These are phyloP conservation scores for Kwoniella heveanensis DNA, from an alignment of 768 basidiomycete genomes.

Conservation along the genomic window DNA sequence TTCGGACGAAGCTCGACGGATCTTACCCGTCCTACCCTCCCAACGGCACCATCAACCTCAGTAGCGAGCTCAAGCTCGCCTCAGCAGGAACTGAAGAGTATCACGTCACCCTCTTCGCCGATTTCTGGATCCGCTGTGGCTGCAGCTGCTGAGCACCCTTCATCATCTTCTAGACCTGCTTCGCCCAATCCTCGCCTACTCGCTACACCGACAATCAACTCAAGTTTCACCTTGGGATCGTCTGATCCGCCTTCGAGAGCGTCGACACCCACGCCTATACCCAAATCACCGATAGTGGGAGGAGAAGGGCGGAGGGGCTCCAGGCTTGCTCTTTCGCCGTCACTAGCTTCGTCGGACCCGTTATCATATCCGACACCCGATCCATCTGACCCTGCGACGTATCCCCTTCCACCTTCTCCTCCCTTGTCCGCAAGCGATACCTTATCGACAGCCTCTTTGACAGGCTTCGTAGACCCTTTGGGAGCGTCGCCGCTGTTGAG, in stretches of 20 bases:
- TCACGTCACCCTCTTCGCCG: conserved; percentile 15
- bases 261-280: conserved; percentile 26
- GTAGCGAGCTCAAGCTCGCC: background rate
- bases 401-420: conserved; percentile 50
- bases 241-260: conserved; percentile 30
- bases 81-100: conserved; percentile 37
- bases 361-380: conserved; percentile 31
- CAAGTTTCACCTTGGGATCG: conserved; percentile 29
- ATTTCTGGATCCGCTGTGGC: background rate
- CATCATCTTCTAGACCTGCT: conserved; percentile 14
- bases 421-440: conserved; percentile 7
- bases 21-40: background rate
- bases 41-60: background rate
- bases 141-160: conserved; percentile 16
- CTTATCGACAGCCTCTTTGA: conserved; percentile 2
- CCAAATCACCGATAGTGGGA: conserved; percentile 12
- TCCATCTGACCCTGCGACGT: conserved; percentile 46
- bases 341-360: conserved; percentile 37
- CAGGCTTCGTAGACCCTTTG: conserved; percentile 38
- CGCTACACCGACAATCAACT: background rate
- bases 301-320: background rate
- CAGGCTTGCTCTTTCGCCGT: conserved; percentile 13
- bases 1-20: conserved; percentile 26
- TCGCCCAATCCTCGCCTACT: conserved; percentile 22
- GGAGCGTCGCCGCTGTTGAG: conserved; percentile 31